Base-by-base conservation (phyloP, 2,329 filamentous ascomycete genomes). In the Alternaria gaisen region DNA sequence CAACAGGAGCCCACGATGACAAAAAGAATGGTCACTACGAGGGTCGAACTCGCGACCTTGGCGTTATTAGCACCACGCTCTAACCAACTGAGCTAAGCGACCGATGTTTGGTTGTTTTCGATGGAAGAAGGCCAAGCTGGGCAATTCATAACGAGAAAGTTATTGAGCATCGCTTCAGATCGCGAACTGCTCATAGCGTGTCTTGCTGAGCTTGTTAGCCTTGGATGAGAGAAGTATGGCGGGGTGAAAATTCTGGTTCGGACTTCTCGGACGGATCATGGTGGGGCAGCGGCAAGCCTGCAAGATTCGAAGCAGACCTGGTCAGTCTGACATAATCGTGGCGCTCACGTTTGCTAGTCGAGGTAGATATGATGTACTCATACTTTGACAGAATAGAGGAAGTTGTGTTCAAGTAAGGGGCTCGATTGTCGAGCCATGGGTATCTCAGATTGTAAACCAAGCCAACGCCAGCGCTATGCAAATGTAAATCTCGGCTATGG, bases 11-110 rank as follows among this genome's bases (percentile, higher is more conserved):
- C 26, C 34, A 14, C 9, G 7, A n/a, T 11, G 12, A 38, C 60
- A 60, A 62, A 62, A 62, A 60, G 12, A 44, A 54, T 63, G 60
- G 60, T 63, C 60, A 63, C 52, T 63, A 63, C 53, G 60, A 51
- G 60, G 60, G 60, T 63, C 60, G 60, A 63, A 63, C 60, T 51
- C 60, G 53, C 60, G 60, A 63, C 60, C 60, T 63, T 63, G 60
- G 60, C 60, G 60, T 63, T 64, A 64, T 64, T 64, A 64, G 62
- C 62, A 64, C 62, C 62, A 64, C 62, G 62, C 58, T 61, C 58
- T 61, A 61, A 61, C 58, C 58, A 61, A 61, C 58, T 61, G 58
- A 61, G 58, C 58, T 64, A 64, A 64, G 59, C 62, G 62, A 64
- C 62, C 62, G 53, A 48, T 60, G 32, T 38, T 56, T 9, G 24